Base-by-base conservation (phyloP, 2,329 filamentous ascomycete genomes). In the Exophiala bonariae region DNA sequence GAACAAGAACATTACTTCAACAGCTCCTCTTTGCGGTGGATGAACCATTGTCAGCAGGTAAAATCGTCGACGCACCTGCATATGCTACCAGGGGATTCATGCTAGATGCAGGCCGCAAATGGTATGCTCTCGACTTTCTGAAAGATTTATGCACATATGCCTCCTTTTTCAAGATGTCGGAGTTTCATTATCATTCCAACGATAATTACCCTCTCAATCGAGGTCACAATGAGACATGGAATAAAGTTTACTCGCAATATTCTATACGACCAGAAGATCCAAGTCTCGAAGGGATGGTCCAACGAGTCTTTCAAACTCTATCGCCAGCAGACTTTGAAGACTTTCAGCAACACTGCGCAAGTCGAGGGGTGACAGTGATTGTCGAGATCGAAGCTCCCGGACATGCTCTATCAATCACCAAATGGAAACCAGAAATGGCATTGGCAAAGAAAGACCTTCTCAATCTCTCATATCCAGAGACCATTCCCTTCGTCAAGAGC, bases 341-440 rank as follows among this genome's bases (percentile, higher is more conserved):
- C 1, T 70, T 83, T 5, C 78, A 83, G 54, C 56, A 61, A 0
- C 65, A 70, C 32, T 83, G 80, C 51, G 79, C 73, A 0, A 63
- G 69, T 1, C 70, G 79, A 3, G 80, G 80, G 3, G 74, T 83
- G 1, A 81, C 79, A 0, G 65, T 83, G 1, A 68, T 82, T 3
- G 79, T 80, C 0, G 80, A 83, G 59, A 80, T 83, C 18, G 80
- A 83, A 58, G 71, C 78, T 0, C 80, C 80, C 0, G 80, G 79
- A 0, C 80, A 83, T 50, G 73, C 75, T 1, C 63, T 83, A 1
- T 72, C 73, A 4, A 72, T 83, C 18, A 76, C 76, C 1, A 78
- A 82, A 55, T 83, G 80, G 79, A 79, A 76, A 50, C 79, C 79
- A 0, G 70, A 81, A 50, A 61, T 82, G 13, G 78, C 72, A 0